Base-by-base conservation (phyloP, 176 grass and related monocot species). In the Pontederia paniculata region DNA sequence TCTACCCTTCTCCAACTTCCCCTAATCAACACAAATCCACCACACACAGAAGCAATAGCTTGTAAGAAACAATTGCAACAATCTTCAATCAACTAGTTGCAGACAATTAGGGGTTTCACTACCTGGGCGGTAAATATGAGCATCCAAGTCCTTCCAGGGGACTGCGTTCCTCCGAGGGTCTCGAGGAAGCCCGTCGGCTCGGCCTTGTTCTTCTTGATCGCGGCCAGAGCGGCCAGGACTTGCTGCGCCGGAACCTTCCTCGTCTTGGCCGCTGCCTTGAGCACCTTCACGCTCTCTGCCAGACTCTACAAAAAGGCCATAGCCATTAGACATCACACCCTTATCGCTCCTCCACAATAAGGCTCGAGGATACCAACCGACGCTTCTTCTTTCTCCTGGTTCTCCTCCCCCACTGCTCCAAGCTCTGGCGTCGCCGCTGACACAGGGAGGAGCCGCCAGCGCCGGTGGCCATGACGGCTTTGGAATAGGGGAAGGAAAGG, bases 111-210 rank as follows among this genome's bases (percentile, higher is more conserved):
- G 42, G n/a, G 13, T 41, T 31, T 13, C 44, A 23, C 44, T 50
- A 80, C 89, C 81, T 95, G 76, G 10, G 77, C 82, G 37, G 85
- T 96, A 77, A 96, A 96, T 69, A 96, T 79, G 65, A 96, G 91
- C 91, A 96, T 96, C 91, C 91, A 96, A 45, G 91, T 96, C 76
- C 79, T 87, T 48, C 91, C 91, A 0, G 91, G 91, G 1, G 91
- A 89, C 74, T 84, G 74, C 0, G 79, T 83, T 31, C 91, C 91
- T 0, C 91, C 91, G 0, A 97, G 91, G 0, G 77, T 87, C 69
- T 97, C 64, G 45, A 89, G 76, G 73, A 89, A 97, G 41, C 52
- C 6, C 7, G 83, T 73, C 0, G 91, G 66, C 45, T 97, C 86
- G 1, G 80, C 74, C 61, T 90, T 89, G 0, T 74, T 74, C 60